phyloP scores from a whole-genome alignment of 129 eudicot species.

The Mikania micrantha region DNA sequence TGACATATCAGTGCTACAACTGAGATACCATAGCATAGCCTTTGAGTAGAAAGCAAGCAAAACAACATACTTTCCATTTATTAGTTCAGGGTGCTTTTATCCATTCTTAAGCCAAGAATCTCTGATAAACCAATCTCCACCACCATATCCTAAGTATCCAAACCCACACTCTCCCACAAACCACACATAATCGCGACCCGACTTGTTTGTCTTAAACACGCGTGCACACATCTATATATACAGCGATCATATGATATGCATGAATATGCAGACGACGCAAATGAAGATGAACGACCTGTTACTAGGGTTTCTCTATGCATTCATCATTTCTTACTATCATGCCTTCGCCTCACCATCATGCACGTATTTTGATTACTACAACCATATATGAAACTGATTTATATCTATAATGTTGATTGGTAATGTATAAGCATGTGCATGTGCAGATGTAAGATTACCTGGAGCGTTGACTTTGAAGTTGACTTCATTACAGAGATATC shows the following conservation, averaged over 20 bases:
- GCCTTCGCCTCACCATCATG: constrained; percentile 11
- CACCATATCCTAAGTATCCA: constrained; percentile 14
- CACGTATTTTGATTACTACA: not conserved
- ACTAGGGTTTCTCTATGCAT: constrained; percentile 14
- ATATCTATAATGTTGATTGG: not conserved
- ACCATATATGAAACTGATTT: not conserved
- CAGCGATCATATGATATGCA: constrained; percentile 14
- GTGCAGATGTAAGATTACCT: constrained; percentile 45
- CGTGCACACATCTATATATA: not conserved
- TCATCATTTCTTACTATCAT: constrained; percentile 5
- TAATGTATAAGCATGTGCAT: constrained; percentile 5
- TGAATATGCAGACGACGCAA: not conserved
- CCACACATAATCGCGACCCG: constrained; percentile 19
- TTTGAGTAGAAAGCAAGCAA: constrained; percentile 53
- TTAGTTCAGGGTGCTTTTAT: constrained; percentile 20
- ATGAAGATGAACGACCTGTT: constrained; percentile 8
- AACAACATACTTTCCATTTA: constrained; percentile 19
- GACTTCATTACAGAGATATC: constrained; percentile 25
- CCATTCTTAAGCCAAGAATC: constrained; percentile 43
- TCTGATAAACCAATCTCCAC: constrained; percentile 23
- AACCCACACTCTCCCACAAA: constrained; percentile 5
- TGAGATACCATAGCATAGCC: constrained; percentile 6
- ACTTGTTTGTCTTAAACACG: not conserved
- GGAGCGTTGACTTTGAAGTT: constrained; percentile 23
- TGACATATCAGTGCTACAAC: no score